Conservation (phyloP, 768 basidiomycete species). For the Psilocybe cubensis region DNA sequence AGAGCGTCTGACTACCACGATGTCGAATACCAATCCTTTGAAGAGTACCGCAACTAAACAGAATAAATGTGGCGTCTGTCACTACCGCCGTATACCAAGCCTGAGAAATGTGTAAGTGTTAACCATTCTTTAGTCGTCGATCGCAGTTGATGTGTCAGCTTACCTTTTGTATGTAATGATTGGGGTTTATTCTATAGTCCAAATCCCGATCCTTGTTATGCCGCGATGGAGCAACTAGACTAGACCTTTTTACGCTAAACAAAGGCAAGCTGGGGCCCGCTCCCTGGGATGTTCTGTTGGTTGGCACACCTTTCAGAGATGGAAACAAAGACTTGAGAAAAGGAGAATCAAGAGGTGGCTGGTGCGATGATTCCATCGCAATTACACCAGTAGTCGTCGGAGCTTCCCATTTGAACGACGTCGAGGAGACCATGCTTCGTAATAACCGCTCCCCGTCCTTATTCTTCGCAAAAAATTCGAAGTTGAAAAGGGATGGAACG, state of each 20-base stretch:
- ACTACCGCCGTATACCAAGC: constrained; percentile 6
- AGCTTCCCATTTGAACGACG: neutral
- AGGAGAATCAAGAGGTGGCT: neutral
- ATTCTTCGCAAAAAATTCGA: neutral
- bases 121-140: no score
- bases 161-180: constrained; percentile 3
- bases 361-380: neutral
- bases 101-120: no score
- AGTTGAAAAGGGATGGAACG: neutral
- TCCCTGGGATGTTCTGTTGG: no score
- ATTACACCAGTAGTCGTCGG: neutral
- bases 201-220: no score
- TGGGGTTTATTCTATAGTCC: neutral
- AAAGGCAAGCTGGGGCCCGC: no score
- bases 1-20: constrained; percentile 11
- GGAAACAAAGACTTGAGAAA: neutral
- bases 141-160: no score
- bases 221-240: no score
- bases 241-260: no score
- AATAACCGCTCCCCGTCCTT: neutral
- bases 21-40: constrained; percentile 14
- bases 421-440: neutral
- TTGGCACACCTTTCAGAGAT: no score
- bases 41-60: constrained; percentile 6
- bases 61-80: constrained; percentile 9